A percentile compares a stretch with the other conserved stretches of the same genome.
Conservation (phyloP, 1,284 basidiomycete genomes). For the Leccinum pachyderme region DNA sequence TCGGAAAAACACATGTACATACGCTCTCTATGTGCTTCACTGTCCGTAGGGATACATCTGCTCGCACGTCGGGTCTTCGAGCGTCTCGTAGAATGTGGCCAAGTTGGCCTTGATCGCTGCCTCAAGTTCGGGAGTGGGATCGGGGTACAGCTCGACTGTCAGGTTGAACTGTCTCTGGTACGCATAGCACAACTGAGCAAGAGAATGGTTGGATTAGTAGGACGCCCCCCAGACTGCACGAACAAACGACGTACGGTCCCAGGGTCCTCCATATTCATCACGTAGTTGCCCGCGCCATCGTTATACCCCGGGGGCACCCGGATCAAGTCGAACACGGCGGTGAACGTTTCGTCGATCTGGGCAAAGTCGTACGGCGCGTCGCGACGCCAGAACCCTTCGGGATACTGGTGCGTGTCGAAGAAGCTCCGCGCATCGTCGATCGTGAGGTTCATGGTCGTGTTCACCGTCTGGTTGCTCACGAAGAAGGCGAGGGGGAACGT, state of each 20-base stretch:
- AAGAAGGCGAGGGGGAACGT: conserved; percentile 31
- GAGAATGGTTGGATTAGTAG: not conserved
- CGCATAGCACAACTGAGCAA: conserved; percentile 17
- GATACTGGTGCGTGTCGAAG: conserved; percentile 17
- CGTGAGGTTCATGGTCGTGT: conserved; percentile 15
- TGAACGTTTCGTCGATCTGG: conserved; percentile 5
- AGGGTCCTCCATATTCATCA: conserved; percentile 13
- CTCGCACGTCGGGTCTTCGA: conserved; percentile 14
- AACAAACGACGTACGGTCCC: conserved; percentile 16
- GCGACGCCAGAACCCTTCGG: conserved; percentile 25
- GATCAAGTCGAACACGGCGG: not conserved
- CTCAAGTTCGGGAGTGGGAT: conserved; percentile 18
- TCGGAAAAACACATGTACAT: too few relatives aligned
- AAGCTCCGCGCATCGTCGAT: conserved; percentile 20
- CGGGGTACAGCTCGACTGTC: conserved; percentile 25
- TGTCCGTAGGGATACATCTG: conserved; percentile 24
- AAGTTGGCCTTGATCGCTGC: conserved; percentile 26
- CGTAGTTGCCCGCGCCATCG: conserved; percentile 22
- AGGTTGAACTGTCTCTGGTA: conserved; percentile 24
- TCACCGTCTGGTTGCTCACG: conserved; percentile 24
- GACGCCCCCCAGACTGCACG: not conserved
- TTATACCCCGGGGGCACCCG: conserved; percentile 19
- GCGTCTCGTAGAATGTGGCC: conserved; percentile 20
- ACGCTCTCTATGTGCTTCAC: not conserved
- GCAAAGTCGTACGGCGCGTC: conserved; percentile 14